Evolutionary conservation across 495 filamentous ascomycete genomes (phyloP).

Genomic region (Penicillium turbatum): DNA sequence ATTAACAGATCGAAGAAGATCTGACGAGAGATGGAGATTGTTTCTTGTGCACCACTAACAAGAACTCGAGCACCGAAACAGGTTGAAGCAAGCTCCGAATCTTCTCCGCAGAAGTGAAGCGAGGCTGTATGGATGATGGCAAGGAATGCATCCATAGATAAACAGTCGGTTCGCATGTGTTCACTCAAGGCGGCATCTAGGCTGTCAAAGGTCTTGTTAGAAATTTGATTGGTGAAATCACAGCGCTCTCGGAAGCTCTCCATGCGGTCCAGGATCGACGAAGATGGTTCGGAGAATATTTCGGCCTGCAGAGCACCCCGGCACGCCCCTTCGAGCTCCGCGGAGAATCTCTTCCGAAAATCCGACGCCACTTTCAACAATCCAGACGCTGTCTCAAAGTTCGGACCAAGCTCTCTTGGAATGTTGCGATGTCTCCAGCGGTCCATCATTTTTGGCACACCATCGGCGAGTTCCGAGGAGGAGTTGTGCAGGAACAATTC

Average conservation of each 20-base stretch:
- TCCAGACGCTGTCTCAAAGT: conserved; percentile 38
- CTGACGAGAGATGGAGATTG: conserved; percentile 58
- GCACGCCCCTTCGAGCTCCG: conserved; percentile 57
- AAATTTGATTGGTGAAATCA: conserved; percentile 66
- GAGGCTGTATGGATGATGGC: conserved; percentile 43
- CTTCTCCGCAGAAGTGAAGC: conserved; percentile 38
- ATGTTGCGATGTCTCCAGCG: conserved; percentile 45
- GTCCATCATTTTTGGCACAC: conserved; percentile 36
- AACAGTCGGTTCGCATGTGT: conserved; percentile 34
- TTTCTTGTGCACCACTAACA: conserved; percentile 73
- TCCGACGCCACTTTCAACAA: conserved; percentile 56
- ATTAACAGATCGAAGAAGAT: conserved; percentile 77
- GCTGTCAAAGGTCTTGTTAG: conserved; percentile 60
- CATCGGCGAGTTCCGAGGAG: conserved; percentile 27
- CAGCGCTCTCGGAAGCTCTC: conserved; percentile 66
- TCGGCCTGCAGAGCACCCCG: conserved; percentile 59
- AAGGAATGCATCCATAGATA: conserved; percentile 51
- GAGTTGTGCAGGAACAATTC: conserved; percentile 59
- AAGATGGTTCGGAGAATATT: conserved; percentile 62
- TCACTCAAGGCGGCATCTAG: conserved; percentile 39
- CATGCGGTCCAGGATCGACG: conserved; percentile 64
- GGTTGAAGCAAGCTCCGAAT: conserved; percentile 50
- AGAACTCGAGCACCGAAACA: conserved; percentile 68
- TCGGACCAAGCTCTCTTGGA: conserved; percentile 33
- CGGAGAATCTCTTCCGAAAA: conserved; percentile 56